Conservation (phyloP, 768 basidiomycete genomes). For the Pleurotus eryngii region DNA sequence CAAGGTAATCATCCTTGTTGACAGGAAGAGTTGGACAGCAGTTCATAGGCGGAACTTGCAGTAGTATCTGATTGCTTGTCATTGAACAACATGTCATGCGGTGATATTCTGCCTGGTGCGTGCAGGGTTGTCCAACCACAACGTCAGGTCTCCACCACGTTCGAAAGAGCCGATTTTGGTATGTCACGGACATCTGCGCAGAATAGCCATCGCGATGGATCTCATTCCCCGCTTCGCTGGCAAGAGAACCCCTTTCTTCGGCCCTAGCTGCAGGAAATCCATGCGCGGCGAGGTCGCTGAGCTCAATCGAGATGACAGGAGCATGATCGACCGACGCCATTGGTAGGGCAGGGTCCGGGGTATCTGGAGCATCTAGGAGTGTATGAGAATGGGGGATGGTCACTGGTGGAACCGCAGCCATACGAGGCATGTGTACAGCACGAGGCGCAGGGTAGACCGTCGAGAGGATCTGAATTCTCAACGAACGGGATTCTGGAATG, state of each 20-base stretch:
- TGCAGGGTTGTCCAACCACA: slow-evolving; percentile 12
- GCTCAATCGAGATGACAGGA: slow-evolving; percentile 6
- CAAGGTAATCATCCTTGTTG: background rate
- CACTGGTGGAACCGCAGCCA: background rate
- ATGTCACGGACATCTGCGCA: slow-evolving; percentile 9
- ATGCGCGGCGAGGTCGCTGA: slow-evolving; percentile 9
- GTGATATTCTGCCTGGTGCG: slow-evolving; percentile 7
- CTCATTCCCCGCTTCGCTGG: background rate
- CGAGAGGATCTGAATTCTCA: background rate
- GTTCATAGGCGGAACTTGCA: slow-evolving; percentile 7
- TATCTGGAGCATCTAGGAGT: background rate
- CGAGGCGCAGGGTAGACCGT: background rate
- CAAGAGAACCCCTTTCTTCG: background rate
- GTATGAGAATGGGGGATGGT: background rate
- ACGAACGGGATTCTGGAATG: background rate
- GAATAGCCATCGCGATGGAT: slow-evolving; percentile 12
- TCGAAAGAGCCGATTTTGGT: slow-evolving; percentile 11
- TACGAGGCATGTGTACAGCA: background rate
- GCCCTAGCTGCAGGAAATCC: slow-evolving; percentile 12
- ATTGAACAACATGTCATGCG: slow-evolving; percentile 4
- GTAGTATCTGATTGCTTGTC: slow-evolving; percentile 9
- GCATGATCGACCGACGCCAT: background rate
- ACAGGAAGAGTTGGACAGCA: background rate
- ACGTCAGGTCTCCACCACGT: slow-evolving; percentile 17
- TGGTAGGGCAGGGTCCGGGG: background rate